phyloP scores from a whole-genome alignment of 2,329 filamentous ascomycete genomes.

The Neonectria ditissima region DNA sequence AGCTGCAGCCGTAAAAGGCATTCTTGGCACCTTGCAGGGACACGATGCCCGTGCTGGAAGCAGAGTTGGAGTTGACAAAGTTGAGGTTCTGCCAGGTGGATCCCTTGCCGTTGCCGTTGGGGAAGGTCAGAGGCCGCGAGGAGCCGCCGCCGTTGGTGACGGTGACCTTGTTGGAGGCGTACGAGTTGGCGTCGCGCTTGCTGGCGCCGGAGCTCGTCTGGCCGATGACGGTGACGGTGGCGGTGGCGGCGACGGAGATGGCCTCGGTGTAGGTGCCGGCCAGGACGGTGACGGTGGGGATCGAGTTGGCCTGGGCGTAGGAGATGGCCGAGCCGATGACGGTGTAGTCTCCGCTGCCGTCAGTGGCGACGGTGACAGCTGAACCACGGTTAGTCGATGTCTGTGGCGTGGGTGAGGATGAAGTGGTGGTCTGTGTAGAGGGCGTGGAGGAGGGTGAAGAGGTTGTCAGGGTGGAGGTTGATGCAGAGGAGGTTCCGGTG shows the following conservation, averaged over 20 bases:
- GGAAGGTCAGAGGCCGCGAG: conserved; percentile 22
- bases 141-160: conserved; percentile 29
- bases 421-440: neutral
- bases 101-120: conserved; percentile 8
- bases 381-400: conserved; percentile 32
- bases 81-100: conserved; percentile 36
- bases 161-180: conserved; percentile 24
- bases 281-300: conserved; percentile 57
- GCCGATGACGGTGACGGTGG: conserved; percentile 57
- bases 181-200: conserved; percentile 37
- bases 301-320: conserved; percentile 53
- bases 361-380: conserved; percentile 57
- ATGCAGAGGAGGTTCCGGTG: neutral
- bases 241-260: conserved; percentile 54
- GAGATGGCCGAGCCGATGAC: conserved; percentile 57
- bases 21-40: conserved; percentile 33
- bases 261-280: conserved; percentile 59
- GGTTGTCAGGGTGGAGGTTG: neutral
- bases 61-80: conserved; percentile 31
- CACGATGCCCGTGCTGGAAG: conserved; percentile 11
- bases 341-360: conserved; percentile 58
- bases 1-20: conserved; percentile 55
- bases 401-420: neutral
- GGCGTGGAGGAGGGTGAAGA: neutral
- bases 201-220: conserved; percentile 48